A percentile compares a stretch with the other conserved stretches of the same genome.
Conservation (phyloP, 1,139 yeast species). For the Zygosaccharomyces sapae region DNA sequence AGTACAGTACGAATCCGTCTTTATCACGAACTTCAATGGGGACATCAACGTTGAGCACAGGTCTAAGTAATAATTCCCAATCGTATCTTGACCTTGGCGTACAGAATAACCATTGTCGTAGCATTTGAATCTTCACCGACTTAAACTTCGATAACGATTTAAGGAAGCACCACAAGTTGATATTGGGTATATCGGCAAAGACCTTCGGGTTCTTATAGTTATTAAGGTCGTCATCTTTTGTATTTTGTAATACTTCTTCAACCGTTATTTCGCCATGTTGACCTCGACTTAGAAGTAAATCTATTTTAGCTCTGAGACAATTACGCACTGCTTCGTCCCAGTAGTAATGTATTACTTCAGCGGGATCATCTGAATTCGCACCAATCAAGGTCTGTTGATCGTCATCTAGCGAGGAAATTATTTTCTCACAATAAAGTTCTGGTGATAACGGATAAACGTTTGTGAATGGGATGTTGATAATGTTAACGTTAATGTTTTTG, state of each 20-base stretch:
- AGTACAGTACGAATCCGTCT: slow-evolving; percentile 38
- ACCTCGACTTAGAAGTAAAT: slow-evolving; percentile 4
- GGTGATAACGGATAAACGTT: slow-evolving; percentile 34
- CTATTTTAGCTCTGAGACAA: slow-evolving; percentile 19
- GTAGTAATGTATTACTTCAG: slow-evolving; percentile 16
- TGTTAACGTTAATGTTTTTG: slow-evolving; percentile 28
- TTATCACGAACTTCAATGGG: slow-evolving; percentile 38
- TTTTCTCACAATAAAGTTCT: slow-evolving; percentile 24
- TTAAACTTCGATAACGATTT: slow-evolving; percentile 31
- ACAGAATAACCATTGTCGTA: slow-evolving; percentile 37
- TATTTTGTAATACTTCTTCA: slow-evolving; percentile 14
- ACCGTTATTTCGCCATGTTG: slow-evolving; percentile 11
- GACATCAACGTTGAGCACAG: slow-evolving; percentile 36
- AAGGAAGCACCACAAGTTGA: slow-evolving; percentile 36
- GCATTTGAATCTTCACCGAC: slow-evolving; percentile 37
- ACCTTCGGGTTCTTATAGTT: slow-evolving; percentile 28
- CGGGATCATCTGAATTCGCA: slow-evolving; percentile 7
- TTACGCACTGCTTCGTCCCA: slow-evolving; percentile 27
- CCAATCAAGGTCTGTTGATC: slow-evolving; percentile 30
- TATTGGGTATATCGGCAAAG: slow-evolving; percentile 34
- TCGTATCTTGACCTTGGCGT: slow-evolving; percentile 38
- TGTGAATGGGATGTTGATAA: slow-evolving; percentile 35
- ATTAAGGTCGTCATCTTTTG: slow-evolving; percentile 24
- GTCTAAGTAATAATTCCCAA: slow-evolving; percentile 37
- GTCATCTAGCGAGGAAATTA: slow-evolving; percentile 16